Base-by-base conservation (phyloP, 495 filamentous ascomycete genomes). In the Jackrogersella multiformis region DNA sequence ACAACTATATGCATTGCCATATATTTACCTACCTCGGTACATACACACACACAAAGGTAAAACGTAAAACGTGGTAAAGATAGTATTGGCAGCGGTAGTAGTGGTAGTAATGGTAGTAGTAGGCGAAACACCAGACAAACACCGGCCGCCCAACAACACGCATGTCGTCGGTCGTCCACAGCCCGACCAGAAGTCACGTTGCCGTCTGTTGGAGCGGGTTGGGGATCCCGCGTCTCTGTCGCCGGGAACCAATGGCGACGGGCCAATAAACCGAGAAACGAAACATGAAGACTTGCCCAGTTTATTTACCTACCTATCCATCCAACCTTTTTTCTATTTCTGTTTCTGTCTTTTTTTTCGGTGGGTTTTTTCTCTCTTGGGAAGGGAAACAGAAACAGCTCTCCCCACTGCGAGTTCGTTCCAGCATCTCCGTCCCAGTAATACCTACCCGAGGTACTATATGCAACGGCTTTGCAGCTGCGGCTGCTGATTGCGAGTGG, bases 161-260 rank as follows among this genome's bases (percentile, higher is more conserved):
- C 9, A 38, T 38, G 35, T 38, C 35, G 35, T 38, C 35, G 12
- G 35, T 38, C n/a, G 10, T 15, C n/a, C 35, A 2, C n/a, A 38
- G n/a, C 4, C 10, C 9, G 12, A 35, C 20, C 30, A 35, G 12
- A 54, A 52, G 57, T 61, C 60, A 64, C 53, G 51, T 55, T 55
- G 53, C 53, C 60, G 39, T 26, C 6, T 52, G 57, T 61, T 61
- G 57, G 57, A 61, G 57, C 57, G 57, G 57, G 57, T 44, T 53
- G 49, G 0, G n/a, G 35, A 35, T 53, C 36, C 16, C 28, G 24
- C 49, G 3, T 46, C 49, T 53, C 10, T 24, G 8, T 18, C 7
- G 32, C 16, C 30, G 28, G 49, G 49, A 53, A 53, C 49, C 49
- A 53, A 53, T 53, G 16, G 12, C 32, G 20, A 18, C 9, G n/a